Evolutionary conservation across 305 asterid species (phyloP), one percentile per base, ranked within the genome.

Genomic region (Fraxinus velutina): DNA sequence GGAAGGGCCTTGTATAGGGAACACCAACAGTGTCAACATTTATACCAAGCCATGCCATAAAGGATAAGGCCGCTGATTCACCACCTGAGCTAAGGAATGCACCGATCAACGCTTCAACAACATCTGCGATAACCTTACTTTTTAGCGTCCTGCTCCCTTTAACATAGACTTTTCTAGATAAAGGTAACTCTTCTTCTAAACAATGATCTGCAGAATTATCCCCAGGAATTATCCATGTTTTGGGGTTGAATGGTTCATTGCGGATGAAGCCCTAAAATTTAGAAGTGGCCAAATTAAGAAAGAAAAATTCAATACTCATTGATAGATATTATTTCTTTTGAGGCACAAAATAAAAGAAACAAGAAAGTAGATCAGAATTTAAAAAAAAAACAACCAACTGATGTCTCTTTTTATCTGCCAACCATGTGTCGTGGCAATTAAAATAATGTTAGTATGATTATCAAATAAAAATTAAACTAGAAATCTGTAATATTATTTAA

Each of bases 21-120:
- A 84, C 70, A 13, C 39, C 27, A 2, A 15, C 84, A 22, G 87
- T 86, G 82, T 92, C 91, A 0, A 92, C 86, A 9, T 80, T 72
- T 19, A 95, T 83, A 33, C 98, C 96, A 64, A 95, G 88, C 97
- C 97, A 92, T 24, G 85, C 72, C 97, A 95, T 88, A 44, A 92
- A 93, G 32, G 93, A 89, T 73, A 93, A 70, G 2, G 98, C 97
- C 0, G 90, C 92, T 13, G 7, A 19, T 84, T 95, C 96, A 5
- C 98, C 97, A 15, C 94, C 92, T 0, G 90, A 80, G 62, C 89
- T 82, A 50, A 95, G 93, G 78, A 83, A 95, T 21, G 94, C 98
- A 4, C 99, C 99, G 22, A 93, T 90, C 32, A 95, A 79, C 19
- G 99, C 99, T 87, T 95, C 98, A 7, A 87, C 90, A 27, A 89